Base-by-base conservation (phyloP, 139 green algal species). In the Parachlorella kessleri region DNA sequence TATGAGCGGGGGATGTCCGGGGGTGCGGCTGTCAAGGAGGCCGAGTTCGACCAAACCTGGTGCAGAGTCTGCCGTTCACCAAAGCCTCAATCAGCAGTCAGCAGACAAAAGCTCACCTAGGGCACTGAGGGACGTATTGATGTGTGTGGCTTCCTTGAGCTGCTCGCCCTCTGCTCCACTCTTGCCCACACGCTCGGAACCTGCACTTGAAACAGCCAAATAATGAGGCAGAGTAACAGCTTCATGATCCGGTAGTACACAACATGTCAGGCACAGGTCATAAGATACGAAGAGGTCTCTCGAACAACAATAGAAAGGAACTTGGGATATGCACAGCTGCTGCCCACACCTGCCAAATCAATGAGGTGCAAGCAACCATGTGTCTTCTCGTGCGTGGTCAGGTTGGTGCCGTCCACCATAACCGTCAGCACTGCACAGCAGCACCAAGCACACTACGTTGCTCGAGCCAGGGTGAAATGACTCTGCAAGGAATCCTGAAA, bases 131-230 rank as follows among this genome's bases (percentile, higher is more conserved):
- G 71, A 86, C 83, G 94, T 97, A 90, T 98, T 98, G 91, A 98
- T 98, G 87, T 91, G 86, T 82, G 97, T 92, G 3, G 95, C 95
- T 90, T 98, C 95, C 85, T 92, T 93, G 54, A 98, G 87, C 73
- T 93, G 85, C 48, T 91, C 73, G 0, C 95, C 95, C 28, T 84
- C 85, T 1, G 95, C 93, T 8, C 94, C 93, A 73, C 84, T 94
- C 70, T 92, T 89, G 76, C 94, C 93, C 36, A 98, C 91, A 6
- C 94, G 87, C 88, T 98, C 94, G 54, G 86, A 94, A 78, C 94
- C 92, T 42, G 86, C 36, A 40, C 1, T 10, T 55, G 21, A n/a
- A 6, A 32, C 48, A 59, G 14, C n/a, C n/a, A n/a, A n/a, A n/a
- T n/a, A n/a, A n/a, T n/a, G n/a, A n/a, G n/a, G n/a, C n/a, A n/a